Evolutionary conservation across 2,329 filamentous ascomycete species (phyloP), one percentile per base, ranked within the genome.

Genomic region (Talaromyces sp.): DNA sequence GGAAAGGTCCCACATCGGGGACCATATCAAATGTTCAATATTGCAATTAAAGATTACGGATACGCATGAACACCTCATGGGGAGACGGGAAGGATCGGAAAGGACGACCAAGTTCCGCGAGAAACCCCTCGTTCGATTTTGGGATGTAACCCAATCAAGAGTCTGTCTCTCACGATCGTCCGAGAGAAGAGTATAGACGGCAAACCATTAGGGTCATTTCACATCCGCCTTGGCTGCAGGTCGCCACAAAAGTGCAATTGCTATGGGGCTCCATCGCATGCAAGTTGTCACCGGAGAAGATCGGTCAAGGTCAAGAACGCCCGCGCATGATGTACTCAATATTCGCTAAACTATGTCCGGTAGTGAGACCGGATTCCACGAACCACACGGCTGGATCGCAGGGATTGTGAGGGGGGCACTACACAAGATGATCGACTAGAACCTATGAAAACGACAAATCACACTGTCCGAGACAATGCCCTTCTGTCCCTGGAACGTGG

Each of bases 371-470:
- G 6, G n/a, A n/a, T 39, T 54, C 50, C 47, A 51, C 37, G 41
- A 46, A 32, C 47, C 32, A 32, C 27, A 42, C 37, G 35, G 54
- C 48, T 51, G 44, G 41, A 49, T 44, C 51, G 16, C 49, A 52
- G 47, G 47, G 50, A 54, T 51, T 16, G 33, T 35, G 13, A 35
- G 13, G 13, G 27, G 27, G 32, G 43, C 20, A 19, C 40, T 29
- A 22, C 7, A 29, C 3, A 7, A 33, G 20, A 22, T n/a, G 43
- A 46, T 46, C 43, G 30, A 46, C 43, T 3, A 24, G 17, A 35
- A n/a, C 19, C 30, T 19, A 46, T 20, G n/a, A 36, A n/a, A 17
- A 36, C 20, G 22, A 13, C 43, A 24, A 13, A 46, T 46, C 43
- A 44, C 30, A 27, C 20, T 3, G 27, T 46, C 19, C 24, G 14